These are phyloP conservation scores for Scedosporium minutisporum DNA, from an alignment of 2,329 filamentous ascomycete species.

Conservation along the genomic window DNA sequence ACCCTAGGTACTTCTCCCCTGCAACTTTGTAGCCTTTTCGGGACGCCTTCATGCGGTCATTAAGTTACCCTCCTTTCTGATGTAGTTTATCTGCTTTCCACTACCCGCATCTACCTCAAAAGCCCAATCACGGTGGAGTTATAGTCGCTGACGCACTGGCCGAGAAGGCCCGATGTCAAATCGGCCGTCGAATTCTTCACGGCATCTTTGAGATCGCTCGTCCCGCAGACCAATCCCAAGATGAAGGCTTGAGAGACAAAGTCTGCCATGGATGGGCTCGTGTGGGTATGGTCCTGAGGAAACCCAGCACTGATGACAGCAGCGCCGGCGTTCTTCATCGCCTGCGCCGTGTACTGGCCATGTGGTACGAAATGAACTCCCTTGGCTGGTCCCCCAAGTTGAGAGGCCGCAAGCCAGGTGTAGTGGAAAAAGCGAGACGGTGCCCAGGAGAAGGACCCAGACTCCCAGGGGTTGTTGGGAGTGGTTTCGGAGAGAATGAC, in stretches of 20 bases:
- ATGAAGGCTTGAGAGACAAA: conserved; percentile 48
- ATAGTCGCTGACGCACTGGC: conserved; percentile 16
- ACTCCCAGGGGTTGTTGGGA: conserved; percentile 49
- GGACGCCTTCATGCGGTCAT: too few species aligned
- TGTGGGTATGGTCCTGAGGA: conserved; percentile 55
- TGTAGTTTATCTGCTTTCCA: too few species aligned
- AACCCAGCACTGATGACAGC: conserved; percentile 41
- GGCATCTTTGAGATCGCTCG: conserved; percentile 27
- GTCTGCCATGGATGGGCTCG: conserved; percentile 44
- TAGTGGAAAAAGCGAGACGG: conserved; percentile 48
- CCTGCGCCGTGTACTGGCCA: conserved; percentile 45
- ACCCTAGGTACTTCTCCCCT: too few species aligned
- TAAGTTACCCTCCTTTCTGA: too few species aligned
- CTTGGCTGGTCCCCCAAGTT: conserved; percentile 22
- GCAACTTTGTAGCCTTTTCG: too few species aligned
- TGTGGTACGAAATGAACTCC: conserved; percentile 51
- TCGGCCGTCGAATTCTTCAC: conserved; percentile 22
- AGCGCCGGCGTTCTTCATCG: conserved; percentile 39
- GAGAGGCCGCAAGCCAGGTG: conserved; percentile 28
- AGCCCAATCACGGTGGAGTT: conserved; percentile 11
- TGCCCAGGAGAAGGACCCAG: conserved; percentile 36
- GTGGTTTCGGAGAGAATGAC: conserved; percentile 51
- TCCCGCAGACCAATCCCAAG: conserved; percentile 40
- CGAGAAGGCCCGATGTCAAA: conserved; percentile 18
- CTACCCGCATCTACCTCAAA: conserved; percentile 9